Evolutionary conservation across 768 basidiomycete species (phyloP).

Genomic region (Gyrodon lividus): DNA sequence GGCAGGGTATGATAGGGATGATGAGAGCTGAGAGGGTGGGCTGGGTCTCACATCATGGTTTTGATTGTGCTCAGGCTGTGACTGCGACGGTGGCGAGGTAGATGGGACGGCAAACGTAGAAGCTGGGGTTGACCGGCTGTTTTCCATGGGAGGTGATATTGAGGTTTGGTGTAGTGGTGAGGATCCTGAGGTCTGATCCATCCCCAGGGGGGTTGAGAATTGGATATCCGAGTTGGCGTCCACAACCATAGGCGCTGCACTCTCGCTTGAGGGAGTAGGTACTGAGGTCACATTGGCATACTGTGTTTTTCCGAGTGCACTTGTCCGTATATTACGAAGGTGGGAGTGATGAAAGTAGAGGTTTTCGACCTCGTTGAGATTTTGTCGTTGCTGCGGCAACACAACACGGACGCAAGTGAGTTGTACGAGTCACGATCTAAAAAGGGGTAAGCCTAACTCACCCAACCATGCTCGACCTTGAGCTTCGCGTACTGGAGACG

Average conservation of each 20-base stretch:
- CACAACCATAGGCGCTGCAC: conserved; percentile 1
- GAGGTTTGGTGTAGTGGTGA: conserved; percentile 18
- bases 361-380: conserved; percentile 78
- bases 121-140: not conserved
- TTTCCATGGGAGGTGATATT: conserved; percentile 1
- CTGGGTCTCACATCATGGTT: not conserved
- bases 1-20: not conserved
- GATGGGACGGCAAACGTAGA: not conserved
- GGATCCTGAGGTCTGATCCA: conserved; percentile 16
- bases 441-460: conserved; percentile 32
- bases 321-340: conserved; percentile 32
- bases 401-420: not conserved
- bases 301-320: conserved; percentile 19
- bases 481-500: conserved; percentile 74
- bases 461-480: conserved; percentile 83
- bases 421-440: not conserved
- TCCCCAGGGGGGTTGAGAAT: conserved; percentile 14
- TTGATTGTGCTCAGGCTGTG: conserved; percentile 2
- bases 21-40: not conserved
- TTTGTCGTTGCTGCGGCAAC: conserved; percentile 63
- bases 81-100: conserved; percentile 1
- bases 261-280: not conserved
- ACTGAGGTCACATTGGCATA: not conserved
- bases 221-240: conserved; percentile 10
- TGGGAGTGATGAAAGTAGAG: conserved; percentile 77